Percentiles rank a stretch among this genome's conserved stretches.
phyloP scores from a whole-genome alignment of 2,329 filamentous ascomycete genomes.

The Onygenales sp. region DNA sequence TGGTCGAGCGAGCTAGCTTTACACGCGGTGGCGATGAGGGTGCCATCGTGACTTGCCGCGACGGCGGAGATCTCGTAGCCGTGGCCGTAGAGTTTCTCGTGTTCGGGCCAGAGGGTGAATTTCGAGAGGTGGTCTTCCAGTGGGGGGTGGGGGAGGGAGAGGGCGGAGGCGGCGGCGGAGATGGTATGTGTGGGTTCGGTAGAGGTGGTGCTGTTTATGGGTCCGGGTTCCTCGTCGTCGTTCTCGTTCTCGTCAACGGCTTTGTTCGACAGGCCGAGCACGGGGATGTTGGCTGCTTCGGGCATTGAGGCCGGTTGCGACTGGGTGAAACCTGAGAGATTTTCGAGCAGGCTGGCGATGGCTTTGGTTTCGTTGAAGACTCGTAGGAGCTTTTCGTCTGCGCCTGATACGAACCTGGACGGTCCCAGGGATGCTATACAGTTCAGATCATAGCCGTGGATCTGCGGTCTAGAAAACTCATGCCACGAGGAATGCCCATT shows the following conservation, averaged over 20 bases:
- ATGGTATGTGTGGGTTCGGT: slow-evolving; percentile 14
- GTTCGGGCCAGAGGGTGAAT: slow-evolving; percentile 90
- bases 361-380: slow-evolving; percentile 86
- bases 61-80: slow-evolving; percentile 93
- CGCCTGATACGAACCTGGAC: slow-evolving; percentile 80
- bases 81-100: slow-evolving; percentile 94
- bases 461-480: slow-evolving; percentile 90
- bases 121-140: slow-evolving; percentile 82
- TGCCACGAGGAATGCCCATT: slow-evolving; percentile 61
- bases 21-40: slow-evolving; percentile 80
- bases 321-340: slow-evolving; percentile 53
- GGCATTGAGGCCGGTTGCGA: slow-evolving; percentile 45
- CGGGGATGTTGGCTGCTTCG: slow-evolving; percentile 88
- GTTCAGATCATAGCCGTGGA: slow-evolving; percentile 96
- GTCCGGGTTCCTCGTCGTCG: slow-evolving; percentile 36
- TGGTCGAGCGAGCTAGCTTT: slow-evolving; percentile 88
- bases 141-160: slow-evolving; percentile 64
- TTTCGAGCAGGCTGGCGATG: slow-evolving; percentile 63
- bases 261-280: slow-evolving; percentile 93
- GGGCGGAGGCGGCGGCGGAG: slow-evolving; percentile 41
- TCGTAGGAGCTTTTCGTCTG: slow-evolving; percentile 94
- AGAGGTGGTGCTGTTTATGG: slow-evolving; percentile 34
- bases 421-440: slow-evolving; percentile 70
- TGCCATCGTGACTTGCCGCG: slow-evolving; percentile 64
- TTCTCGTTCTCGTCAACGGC: slow-evolving; percentile 57